These are phyloP conservation scores for Leccinum olivaceopallidum DNA, from an alignment of 768 basidiomycete genomes.

Conservation along the genomic window DNA sequence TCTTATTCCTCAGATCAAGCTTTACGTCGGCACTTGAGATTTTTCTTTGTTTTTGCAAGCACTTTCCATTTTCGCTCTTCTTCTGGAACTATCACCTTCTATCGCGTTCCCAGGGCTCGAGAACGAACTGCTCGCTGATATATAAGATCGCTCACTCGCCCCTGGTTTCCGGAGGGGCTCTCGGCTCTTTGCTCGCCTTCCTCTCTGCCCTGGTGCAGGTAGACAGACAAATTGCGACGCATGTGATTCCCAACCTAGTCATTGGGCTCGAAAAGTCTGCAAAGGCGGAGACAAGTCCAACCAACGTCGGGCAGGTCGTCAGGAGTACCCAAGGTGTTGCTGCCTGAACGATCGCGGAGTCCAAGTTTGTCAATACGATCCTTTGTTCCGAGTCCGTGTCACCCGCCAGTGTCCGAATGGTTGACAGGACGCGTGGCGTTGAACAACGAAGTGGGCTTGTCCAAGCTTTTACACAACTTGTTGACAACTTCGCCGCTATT, in stretches of 20 bases:
- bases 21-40: slow-evolving; percentile 73
- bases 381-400: not conserved
- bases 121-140: slow-evolving; percentile 57
- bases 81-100: slow-evolving; percentile 65
- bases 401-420: slow-evolving; percentile 2
- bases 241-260: slow-evolving; percentile 77
- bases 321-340: slow-evolving; percentile 67
- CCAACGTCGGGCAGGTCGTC: slow-evolving; percentile 83
- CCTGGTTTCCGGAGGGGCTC: slow-evolving; percentile 68
- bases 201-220: slow-evolving; percentile 80
- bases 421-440: slow-evolving; percentile 46
- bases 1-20: slow-evolving; percentile 72
- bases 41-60: slow-evolving; percentile 77
- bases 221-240: slow-evolving; percentile 79
- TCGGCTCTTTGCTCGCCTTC: slow-evolving; percentile 83
- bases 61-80: slow-evolving; percentile 61
- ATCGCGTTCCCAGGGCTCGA: slow-evolving; percentile 80
- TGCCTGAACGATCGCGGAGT: slow-evolving; percentile 80
- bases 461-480: slow-evolving; percentile 54
- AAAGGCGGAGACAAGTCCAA: slow-evolving; percentile 52
- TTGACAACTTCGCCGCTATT: slow-evolving; percentile 75
- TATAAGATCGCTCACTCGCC: slow-evolving; percentile 81
- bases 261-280: slow-evolving; percentile 63
- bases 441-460: slow-evolving; percentile 58
- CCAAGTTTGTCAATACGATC: slow-evolving; percentile 66